phyloP scores from a whole-genome alignment of 805 yeast genomes.

The Zygosaccharomyces bailii region DNA sequence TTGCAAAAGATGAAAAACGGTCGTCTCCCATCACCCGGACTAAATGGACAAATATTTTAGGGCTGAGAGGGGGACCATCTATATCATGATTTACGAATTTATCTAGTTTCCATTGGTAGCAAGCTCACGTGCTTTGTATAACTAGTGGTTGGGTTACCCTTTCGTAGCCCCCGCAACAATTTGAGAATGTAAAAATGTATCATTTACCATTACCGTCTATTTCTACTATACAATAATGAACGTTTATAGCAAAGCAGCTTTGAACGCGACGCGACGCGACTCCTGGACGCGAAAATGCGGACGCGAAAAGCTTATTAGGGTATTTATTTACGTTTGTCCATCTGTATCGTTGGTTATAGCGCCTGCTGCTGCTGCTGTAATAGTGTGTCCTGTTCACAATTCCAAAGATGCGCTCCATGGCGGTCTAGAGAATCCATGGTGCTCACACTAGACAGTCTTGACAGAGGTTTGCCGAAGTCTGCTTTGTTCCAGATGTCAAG shows the following conservation, averaged over 20 bases:
- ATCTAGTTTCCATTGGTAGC: no score
- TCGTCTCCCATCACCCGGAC: not conserved
- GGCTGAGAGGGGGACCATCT: not conserved
- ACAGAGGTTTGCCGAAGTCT: conserved; percentile 1
- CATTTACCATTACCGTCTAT: not conserved
- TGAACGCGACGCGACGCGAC: not conserved
- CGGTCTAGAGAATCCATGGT: conserved; percentile 5
- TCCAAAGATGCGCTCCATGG: conserved; percentile 4
- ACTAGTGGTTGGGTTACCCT: no score
- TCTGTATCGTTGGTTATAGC: not conserved
- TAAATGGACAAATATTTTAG: not conserved
- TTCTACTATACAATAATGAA: not conserved
- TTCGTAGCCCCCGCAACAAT: no score
- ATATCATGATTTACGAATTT: no score
- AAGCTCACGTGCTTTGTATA: no score
- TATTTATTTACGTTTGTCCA: conserved; percentile 7
- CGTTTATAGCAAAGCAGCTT: not conserved
- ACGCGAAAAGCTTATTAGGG: conserved; percentile 10
- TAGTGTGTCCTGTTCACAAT: conserved; percentile 2
- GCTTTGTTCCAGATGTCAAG: conserved; percentile 9
- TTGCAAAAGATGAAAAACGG: no score
- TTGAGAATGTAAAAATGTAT: no score
- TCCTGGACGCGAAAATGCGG: not conserved
- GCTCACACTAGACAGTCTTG: conserved; percentile 7
- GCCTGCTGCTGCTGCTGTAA: conserved; percentile 1